These are phyloP conservation scores for Alternaria ethzedia DNA, from an alignment of 2,329 filamentous ascomycete genomes.

Conservation along the genomic window DNA sequence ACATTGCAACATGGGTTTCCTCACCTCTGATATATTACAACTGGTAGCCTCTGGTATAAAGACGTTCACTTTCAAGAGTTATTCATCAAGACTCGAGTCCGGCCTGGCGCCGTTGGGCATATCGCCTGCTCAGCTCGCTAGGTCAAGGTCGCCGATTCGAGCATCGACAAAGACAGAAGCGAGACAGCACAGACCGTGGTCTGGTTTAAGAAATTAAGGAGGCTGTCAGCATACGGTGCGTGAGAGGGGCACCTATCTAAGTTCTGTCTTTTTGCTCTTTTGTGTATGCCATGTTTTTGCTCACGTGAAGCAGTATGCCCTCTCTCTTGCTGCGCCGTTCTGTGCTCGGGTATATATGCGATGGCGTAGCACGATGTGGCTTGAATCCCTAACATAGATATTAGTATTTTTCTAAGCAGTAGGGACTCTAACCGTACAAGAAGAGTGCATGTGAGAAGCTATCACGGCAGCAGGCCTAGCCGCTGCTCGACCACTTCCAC, in stretches of 20 bases:
- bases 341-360: neutral
- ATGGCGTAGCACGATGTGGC: neutral
- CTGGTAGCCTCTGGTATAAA: neutral
- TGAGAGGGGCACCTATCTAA: slow-evolving; percentile 4
- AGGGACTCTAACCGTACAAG: neutral
- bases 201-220: neutral
- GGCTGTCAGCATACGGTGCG: slow-evolving; percentile 2
- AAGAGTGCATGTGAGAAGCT: neutral
- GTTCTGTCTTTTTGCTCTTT: slow-evolving; percentile 6
- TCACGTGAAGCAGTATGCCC: neutral
- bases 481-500: slow-evolving; percentile 66
- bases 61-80: neutral
- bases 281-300: neutral
- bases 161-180: neutral
- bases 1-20: neutral
- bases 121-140: neutral
- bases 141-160: neutral
- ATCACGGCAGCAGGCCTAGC: slow-evolving; percentile 25
- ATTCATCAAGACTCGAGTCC: neutral
- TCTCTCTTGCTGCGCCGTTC: neutral
- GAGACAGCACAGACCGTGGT: slow-evolving; percentile 4
- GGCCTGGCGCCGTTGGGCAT: neutral
- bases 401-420: neutral
- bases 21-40: neutral
- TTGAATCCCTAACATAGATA: neutral